Evolutionary conservation across 768 basidiomycete species (phyloP).

Genomic region (Kwoniella sp.): DNA sequence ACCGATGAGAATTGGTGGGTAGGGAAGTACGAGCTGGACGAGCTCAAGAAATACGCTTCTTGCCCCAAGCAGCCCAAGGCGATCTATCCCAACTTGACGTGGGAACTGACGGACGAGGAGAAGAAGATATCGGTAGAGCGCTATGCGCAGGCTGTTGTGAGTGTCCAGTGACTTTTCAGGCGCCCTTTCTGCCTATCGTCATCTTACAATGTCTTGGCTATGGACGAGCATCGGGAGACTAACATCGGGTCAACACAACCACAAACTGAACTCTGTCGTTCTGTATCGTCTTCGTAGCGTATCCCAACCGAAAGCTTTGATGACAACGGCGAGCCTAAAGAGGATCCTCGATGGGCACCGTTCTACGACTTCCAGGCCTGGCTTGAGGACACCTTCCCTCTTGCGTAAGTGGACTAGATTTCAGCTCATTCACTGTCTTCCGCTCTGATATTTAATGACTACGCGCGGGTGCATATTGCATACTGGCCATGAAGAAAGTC

Average conservation of each 20-base stretch:
- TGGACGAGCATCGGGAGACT: too few species aligned
- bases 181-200: too few species aligned
- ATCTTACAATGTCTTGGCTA: too few species aligned
- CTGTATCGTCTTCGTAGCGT: slow-evolving; percentile 27
- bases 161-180: too few species aligned
- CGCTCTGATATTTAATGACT: slow-evolving; percentile 4
- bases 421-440: not conserved
- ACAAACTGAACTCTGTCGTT: not conserved
- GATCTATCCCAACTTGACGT: slow-evolving; percentile 36
- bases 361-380: slow-evolving; percentile 54
- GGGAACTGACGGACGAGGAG: slow-evolving; percentile 40
- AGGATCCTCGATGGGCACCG: slow-evolving; percentile 54
- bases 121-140: slow-evolving; percentile 33
- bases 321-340: slow-evolving; percentile 54
- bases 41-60: slow-evolving; percentile 18
- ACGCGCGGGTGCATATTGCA: too few species aligned
- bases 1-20: not conserved
- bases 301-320: slow-evolving; percentile 53
- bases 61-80: slow-evolving; percentile 49
- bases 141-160: slow-evolving; percentile 44
- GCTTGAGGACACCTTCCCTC: slow-evolving; percentile 47
- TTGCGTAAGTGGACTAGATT: slow-evolving; percentile 36
- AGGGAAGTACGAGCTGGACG: slow-evolving; percentile 8
- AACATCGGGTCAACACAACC: too few species aligned
- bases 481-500: too few species aligned